Evolutionary conservation across 2,329 filamentous ascomycete genomes (phyloP), one percentile per base, ranked within the genome.

Genomic region (Neofusicoccum sp.): DNA sequence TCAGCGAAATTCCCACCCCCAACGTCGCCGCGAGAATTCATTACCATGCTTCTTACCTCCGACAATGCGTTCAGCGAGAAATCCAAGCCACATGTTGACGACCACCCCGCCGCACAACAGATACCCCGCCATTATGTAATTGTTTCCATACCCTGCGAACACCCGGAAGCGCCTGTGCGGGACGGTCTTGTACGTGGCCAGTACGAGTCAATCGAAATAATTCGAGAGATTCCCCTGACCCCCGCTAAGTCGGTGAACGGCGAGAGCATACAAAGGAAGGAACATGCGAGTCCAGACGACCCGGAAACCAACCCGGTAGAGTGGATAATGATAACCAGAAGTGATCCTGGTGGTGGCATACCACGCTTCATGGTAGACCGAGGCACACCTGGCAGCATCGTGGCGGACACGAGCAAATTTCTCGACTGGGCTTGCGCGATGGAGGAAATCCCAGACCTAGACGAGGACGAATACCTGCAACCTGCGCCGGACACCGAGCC

Each of bases 291-390:
- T 3, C 71, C 70, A 6, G 69, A 73, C 31, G 80, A 84, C 37
- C 77, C 80, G 2, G 85, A 88, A 66, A 75, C 78, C 7, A 89
- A 88, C 67, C 87, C 88, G 0, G 84, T 97, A 1, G 93, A 97
- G 75, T 97, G 93, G 93, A 85, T 95, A 65, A 97, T 97, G 93
- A 87, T 96, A 16, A 96, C 92, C 1, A 84, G 93, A 54, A 94
- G 90, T 73, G 92, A 97, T 69, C 92, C 93, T 3, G 93, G 93
- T 9, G 93, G 93, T 59, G 94, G 87, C 64, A 93, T 97, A 16
- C 93, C 93, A 1, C 85, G 91, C 12, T 96, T 95, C 77, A 88
- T 97, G 84, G 91, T 96, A n/a, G 93, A 96, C 71, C 88, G 91
- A 72, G 91, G 90, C 34, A 96, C 93, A 0, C 93, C 93, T 0